Conservation (phyloP, 202 grass and related monocot species). For the Saccharum hybrid region DNA sequence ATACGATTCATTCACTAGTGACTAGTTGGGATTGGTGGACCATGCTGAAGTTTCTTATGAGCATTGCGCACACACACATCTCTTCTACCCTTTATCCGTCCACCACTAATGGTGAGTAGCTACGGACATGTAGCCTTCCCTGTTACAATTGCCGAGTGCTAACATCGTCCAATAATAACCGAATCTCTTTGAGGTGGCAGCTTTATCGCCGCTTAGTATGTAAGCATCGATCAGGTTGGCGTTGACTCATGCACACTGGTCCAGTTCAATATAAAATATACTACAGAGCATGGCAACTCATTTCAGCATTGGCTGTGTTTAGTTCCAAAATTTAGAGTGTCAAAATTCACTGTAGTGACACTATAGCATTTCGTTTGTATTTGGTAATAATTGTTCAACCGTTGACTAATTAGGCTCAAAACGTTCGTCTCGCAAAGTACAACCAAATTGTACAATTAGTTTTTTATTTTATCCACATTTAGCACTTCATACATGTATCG, state of each 20-base stretch:
- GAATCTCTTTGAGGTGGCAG: slow-evolving; percentile 38
- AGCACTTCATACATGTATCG: too few relatives aligned
- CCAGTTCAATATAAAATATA: slow-evolving; percentile 19
- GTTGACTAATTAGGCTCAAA: too few relatives aligned
- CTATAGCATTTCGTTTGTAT: too few relatives aligned
- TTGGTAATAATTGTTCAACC: too few relatives aligned
- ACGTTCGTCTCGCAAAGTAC: too few relatives aligned
- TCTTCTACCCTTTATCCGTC: slow-evolving; percentile 17
- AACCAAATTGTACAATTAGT: too few relatives aligned
- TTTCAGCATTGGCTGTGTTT: slow-evolving; percentile 17
- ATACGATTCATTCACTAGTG: slow-evolving; percentile 41
- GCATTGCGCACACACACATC: slow-evolving; percentile 29
- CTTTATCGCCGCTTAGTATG: not conserved
- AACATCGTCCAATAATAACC: slow-evolving; percentile 35
- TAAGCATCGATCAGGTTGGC: slow-evolving; percentile 8
- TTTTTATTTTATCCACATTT: too few relatives aligned
- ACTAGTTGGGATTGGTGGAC: slow-evolving; percentile 32
- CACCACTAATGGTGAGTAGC: slow-evolving; percentile 54
- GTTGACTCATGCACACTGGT: slow-evolving; percentile 27
- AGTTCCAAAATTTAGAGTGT: too few relatives aligned
- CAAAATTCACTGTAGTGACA: too few relatives aligned
- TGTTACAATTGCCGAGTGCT: slow-evolving; percentile 40
- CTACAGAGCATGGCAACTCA: not conserved
- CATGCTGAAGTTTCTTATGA: slow-evolving; percentile 44
- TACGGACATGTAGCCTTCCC: slow-evolving; percentile 15